Conservation (phyloP, 1,139 yeast genomes). For the Yamadazyma epiphylla region DNA sequence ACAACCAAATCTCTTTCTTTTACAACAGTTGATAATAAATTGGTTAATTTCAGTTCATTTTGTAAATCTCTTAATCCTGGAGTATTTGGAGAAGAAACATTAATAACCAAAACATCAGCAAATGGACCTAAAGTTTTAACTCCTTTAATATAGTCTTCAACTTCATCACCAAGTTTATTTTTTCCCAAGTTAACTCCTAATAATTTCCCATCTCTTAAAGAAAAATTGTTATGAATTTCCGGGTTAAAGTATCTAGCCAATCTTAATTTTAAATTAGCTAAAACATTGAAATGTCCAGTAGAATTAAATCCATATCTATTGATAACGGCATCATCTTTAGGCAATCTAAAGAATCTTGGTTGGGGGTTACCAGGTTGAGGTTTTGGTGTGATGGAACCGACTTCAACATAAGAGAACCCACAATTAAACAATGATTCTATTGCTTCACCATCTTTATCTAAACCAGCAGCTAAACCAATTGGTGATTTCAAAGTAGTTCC, state of each 20-base stretch:
- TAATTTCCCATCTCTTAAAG: slow-evolving; percentile 62
- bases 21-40: slow-evolving; percentile 62
- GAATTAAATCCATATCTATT: slow-evolving; percentile 95
- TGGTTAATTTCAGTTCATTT: slow-evolving; percentile 66
- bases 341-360: slow-evolving; percentile 86
- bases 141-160: slow-evolving; percentile 80
- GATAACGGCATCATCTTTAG: slow-evolving; percentile 83
- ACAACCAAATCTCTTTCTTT: slow-evolving; percentile 50
- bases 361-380: slow-evolving; percentile 93
- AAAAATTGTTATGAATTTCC: slow-evolving; percentile 46
- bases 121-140: slow-evolving; percentile 74
- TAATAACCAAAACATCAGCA: slow-evolving; percentile 86
- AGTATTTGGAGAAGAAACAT: slow-evolving; percentile 95
- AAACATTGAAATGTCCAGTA: slow-evolving; percentile 75
- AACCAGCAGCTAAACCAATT: slow-evolving; percentile 92
- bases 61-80: slow-evolving; percentile 92
- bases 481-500: slow-evolving; percentile 68
- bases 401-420: slow-evolving; percentile 89
- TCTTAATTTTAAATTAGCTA: slow-evolving; percentile 61
- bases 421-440: slow-evolving; percentile 72
- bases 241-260: slow-evolving; percentile 39
- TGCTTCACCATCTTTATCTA: slow-evolving; percentile 94
- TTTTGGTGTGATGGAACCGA: slow-evolving; percentile 89
- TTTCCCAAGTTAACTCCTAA: slow-evolving; percentile 87
- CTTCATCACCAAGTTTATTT: slow-evolving; percentile 87